Conservation (phyloP, 768 basidiomycete species). For the Imleria badia region DNA sequence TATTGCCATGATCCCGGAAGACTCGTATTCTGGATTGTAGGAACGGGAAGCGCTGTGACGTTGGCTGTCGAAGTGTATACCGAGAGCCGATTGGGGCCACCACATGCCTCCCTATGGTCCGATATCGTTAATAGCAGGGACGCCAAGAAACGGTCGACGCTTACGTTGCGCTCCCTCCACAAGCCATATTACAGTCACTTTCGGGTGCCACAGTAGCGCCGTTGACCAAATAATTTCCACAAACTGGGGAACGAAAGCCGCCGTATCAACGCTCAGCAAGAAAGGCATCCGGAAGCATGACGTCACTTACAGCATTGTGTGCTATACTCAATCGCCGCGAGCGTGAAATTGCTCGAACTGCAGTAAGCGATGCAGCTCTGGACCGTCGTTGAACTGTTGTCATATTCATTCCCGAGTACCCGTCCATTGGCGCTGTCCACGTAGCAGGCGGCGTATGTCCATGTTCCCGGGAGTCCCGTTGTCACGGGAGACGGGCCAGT, state of each 20-base stretch:
- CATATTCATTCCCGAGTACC: slow-evolving; percentile 46
- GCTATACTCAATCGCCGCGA: slow-evolving; percentile 71
- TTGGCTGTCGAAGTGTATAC: slow-evolving; percentile 57
- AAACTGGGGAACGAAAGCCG: neutral
- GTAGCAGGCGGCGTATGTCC: slow-evolving; percentile 66
- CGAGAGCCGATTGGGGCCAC: slow-evolving; percentile 70
- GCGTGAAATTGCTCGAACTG: slow-evolving; percentile 49
- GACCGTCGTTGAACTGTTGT: slow-evolving; percentile 49
- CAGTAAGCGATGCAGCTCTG: slow-evolving; percentile 65
- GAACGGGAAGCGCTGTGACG: slow-evolving; percentile 58
- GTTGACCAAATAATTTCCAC: no score
- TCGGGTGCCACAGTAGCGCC: no score
- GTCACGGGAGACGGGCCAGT: neutral
- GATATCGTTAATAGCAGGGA: neutral
- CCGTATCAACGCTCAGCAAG: neutral
- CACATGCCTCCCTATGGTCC: slow-evolving; percentile 60
- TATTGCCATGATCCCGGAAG: slow-evolving; percentile 68
- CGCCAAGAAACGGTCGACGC: neutral
- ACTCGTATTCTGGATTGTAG: slow-evolving; percentile 49
- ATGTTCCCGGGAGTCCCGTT: slow-evolving; percentile 46
- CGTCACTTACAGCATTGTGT: slow-evolving; percentile 46
- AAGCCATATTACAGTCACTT: no score
- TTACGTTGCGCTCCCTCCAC: no score
- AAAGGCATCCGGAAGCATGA: neutral
- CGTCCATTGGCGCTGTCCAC: slow-evolving; percentile 73